Conservation (phyloP, 768 basidiomycete species). For the Psilocybe azurescens region DNA sequence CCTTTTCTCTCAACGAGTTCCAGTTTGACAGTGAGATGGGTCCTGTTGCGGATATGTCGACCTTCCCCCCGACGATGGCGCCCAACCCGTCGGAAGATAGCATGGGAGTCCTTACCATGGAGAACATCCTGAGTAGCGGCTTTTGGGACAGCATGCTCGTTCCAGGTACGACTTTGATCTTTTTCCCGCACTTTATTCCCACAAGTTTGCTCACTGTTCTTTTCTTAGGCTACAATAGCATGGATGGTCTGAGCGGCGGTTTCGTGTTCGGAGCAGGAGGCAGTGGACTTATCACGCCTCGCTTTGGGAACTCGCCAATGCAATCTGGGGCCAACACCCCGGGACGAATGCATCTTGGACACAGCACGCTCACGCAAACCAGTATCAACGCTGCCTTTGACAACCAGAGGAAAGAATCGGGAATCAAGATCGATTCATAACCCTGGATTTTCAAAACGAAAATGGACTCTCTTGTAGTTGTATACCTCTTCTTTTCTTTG, state of each 20-base stretch:
- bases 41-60: conserved; percentile 79
- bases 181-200: background rate
- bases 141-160: conserved; percentile 92
- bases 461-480: background rate
- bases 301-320: conserved; percentile 61
- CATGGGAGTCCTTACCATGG: conserved; percentile 70
- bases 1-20: conserved; percentile 55
- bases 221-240: conserved; percentile 71
- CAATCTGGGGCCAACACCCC: conserved; percentile 63
- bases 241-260: conserved; percentile 85
- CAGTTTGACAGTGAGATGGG: conserved; percentile 87
- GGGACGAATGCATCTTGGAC: conserved; percentile 26
- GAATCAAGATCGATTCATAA: conserved; percentile 39
- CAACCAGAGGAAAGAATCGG: conserved; percentile 32
- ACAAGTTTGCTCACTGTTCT: conserved; percentile 1
- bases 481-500: background rate
- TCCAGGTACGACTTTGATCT: conserved; percentile 61
- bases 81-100: conserved; percentile 41
- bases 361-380: conserved; percentile 43
- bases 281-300: conserved; percentile 82
- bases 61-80: conserved; percentile 89
- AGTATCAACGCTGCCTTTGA: conserved; percentile 54
- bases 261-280: conserved; percentile 87
- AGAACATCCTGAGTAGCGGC: conserved; percentile 75
- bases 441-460: background rate